phyloP scores from a whole-genome alignment of 148 eudicot genomes.

The Simmondsia chinensis region DNA sequence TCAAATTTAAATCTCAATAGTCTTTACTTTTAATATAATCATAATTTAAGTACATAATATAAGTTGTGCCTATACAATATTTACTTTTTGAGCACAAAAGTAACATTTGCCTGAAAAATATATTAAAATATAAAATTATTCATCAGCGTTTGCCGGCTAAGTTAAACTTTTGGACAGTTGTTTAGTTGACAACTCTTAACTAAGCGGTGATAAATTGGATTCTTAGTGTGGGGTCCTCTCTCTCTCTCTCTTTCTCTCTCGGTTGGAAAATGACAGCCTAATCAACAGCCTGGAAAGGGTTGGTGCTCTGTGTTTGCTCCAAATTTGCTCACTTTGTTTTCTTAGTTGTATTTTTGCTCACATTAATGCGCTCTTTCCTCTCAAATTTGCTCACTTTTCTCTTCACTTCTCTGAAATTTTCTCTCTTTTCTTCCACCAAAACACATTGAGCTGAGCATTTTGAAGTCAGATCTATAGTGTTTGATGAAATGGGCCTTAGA shows the following conservation, averaged over 20 bases:
- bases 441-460: conserved; percentile 7
- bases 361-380: conserved; percentile 17
- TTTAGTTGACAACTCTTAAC: no score
- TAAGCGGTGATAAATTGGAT: conserved; percentile 2
- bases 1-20: no score
- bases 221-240: conserved; percentile 22
- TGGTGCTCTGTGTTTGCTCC: conserved; percentile 30
- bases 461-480: conserved; percentile 19
- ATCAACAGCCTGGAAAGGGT: conserved; percentile 91
- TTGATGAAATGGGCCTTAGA: conserved; percentile 16
- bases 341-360: conserved; percentile 22
- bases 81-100: no score
- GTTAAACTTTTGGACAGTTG: no score
- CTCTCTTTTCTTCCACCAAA: not conserved
- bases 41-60: no score
- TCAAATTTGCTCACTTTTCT: conserved; percentile 9
- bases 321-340: conserved; percentile 20
- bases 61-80: no score
- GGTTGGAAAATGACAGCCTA: conserved; percentile 46
- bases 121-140: no score
- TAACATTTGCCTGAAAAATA: no score
- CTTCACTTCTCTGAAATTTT: not conserved
- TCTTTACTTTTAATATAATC: no score
- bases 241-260: not conserved
- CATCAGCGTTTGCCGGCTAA: no score